phyloP scores from a whole-genome alignment of 768 basidiomycete genomes.

The Amylocystis lapponica region DNA sequence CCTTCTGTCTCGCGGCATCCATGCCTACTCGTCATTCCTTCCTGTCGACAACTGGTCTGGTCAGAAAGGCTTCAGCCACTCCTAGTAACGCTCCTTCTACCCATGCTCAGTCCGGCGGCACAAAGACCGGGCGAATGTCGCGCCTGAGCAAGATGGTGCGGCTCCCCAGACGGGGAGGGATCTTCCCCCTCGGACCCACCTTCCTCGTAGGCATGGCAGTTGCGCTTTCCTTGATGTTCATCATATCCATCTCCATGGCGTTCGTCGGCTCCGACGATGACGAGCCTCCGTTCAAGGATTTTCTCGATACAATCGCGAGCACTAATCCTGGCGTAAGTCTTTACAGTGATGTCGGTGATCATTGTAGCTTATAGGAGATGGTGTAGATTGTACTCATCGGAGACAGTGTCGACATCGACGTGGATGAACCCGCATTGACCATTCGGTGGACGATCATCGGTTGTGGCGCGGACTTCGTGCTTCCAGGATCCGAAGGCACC shows the following conservation, averaged over 20 bases:
- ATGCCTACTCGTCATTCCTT: constrained; percentile 33
- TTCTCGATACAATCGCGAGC: constrained; percentile 35
- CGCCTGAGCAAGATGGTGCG: not conserved
- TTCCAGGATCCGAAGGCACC: constrained; percentile 39
- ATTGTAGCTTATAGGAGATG: not conserved
- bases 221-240: constrained; percentile 43
- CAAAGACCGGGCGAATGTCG: constrained; percentile 10
- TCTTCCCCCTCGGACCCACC: constrained; percentile 21
- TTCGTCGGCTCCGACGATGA: constrained; percentile 45
- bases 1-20: not conserved
- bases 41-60: constrained; percentile 34
- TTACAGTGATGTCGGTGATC: not conserved
- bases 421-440: constrained; percentile 51
- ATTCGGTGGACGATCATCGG: constrained; percentile 52
- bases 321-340: constrained; percentile 40
- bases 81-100: constrained; percentile 4
- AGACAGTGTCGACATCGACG: constrained; percentile 52
- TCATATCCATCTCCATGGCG: constrained; percentile 40
- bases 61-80: constrained; percentile 14
- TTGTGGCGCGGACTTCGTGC: constrained; percentile 41
- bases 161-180: no score
- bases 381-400: constrained; percentile 48
- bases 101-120: constrained; percentile 14
- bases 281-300: constrained; percentile 33
- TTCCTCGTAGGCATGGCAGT: constrained; percentile 33